Base-by-base conservation (phyloP, 495 filamentous ascomycete species). In the Beverwykella pulmonaria region DNA sequence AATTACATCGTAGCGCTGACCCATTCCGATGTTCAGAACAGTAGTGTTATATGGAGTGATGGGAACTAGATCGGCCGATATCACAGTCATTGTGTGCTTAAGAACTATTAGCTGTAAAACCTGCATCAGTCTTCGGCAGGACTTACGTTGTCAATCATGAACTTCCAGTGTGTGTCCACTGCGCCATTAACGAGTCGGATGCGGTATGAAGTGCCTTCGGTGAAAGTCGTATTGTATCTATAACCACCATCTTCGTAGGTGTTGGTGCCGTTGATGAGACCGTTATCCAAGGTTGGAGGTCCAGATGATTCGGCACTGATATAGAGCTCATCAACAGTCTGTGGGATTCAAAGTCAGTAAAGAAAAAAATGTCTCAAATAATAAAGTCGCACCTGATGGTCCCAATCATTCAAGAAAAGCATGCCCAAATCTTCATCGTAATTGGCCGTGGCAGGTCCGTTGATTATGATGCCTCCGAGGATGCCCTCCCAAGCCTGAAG, bases 1-100 rank as follows among this genome's bases (percentile, higher is more conserved):
- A 61, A 89, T 84, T 12, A 92, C 79, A 67, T 91, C 84, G 74
- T 88, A 88, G 32, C 90, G 82, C 76, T 92, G 87, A 79, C 79
- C 88, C 72, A 91, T 90, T 30, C 73, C 84, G 55, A 92, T 79
- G 26, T 77, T 70, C 14, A 90, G 63, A 29, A 77, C 76, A 29
- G 76, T 62, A 48, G 77, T 76, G 22, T 76, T 77, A 41, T 77
- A 76, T 2, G 84, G 78, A 7, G 76, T 71, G 53, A 87, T 81
- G 12, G 83, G 82, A 14, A 84, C 80, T 29, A 81, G 75, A 65
- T 86, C 83, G 27, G 71, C 74, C 6, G 75, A 73, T 57, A 85
- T 82, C 49, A 87, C 76, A 27, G 79, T 82, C 64, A 83, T 71
- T 12, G 74, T 76, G 56, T 83, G 76, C 39, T 44, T 4, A 2